Evolutionary conservation across 345 rosid species (phyloP).

Genomic region (Balakata baccata): DNA sequence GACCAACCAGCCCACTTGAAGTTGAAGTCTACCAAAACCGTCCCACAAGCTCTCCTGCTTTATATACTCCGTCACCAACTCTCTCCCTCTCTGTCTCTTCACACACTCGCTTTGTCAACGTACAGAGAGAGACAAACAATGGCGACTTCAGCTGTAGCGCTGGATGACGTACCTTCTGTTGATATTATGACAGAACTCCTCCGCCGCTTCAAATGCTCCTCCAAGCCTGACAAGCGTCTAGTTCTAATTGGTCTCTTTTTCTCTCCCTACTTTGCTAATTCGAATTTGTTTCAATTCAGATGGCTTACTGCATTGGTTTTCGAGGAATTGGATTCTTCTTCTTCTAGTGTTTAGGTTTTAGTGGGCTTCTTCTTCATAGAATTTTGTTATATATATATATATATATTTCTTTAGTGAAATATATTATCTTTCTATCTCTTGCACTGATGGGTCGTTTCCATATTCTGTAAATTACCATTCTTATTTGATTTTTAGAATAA

Average conservation of each 20-base stretch:
- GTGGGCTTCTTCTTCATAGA: neutral
- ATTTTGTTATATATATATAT: neutral
- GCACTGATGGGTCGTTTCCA: neutral
- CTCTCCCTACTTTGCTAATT: neutral
- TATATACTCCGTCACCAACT: neutral
- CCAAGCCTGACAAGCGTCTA: constrained; percentile 91
- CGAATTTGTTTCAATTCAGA: constrained; percentile 15
- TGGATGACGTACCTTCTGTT: constrained; percentile 78
- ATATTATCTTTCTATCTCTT: neutral
- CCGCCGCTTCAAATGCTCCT: constrained; percentile 85
- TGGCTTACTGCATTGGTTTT: constrained; percentile 38
- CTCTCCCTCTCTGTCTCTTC: neutral
- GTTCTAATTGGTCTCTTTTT: constrained; percentile 58
- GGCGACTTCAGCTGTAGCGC: constrained; percentile 47
- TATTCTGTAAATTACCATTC: neutral
- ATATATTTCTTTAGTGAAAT: neutral
- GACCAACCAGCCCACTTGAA: no score
- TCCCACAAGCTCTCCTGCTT: no score
- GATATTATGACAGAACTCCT: constrained; percentile 89
- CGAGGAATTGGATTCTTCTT: neutral
- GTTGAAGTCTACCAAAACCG: no score
- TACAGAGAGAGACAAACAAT: no score
- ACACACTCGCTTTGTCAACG: no score
- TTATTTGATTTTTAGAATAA: no score
- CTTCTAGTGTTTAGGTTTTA: neutral